Conservation (phyloP, 1,139 yeast species). For the Taphrina wiesneri region DNA sequence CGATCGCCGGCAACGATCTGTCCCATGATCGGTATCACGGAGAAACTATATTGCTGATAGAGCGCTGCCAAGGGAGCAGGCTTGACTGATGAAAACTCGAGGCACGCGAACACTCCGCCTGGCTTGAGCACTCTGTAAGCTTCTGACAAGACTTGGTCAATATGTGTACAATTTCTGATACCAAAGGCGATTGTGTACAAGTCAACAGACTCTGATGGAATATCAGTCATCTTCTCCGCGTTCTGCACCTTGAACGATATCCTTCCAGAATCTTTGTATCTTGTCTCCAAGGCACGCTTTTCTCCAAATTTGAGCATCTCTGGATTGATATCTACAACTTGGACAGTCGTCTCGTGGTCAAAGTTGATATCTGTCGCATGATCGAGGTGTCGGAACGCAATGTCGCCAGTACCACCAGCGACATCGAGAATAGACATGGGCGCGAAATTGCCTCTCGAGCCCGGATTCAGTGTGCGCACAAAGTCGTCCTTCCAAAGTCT, state of each 20-base stretch:
- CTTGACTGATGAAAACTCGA: slow-evolving; percentile 90
- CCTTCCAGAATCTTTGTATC: slow-evolving; percentile 52
- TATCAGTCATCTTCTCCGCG: slow-evolving; percentile 83
- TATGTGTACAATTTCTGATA: slow-evolving; percentile 90
- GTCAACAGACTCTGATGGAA: slow-evolving; percentile 85
- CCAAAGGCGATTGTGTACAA: slow-evolving; percentile 97
- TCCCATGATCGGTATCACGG: slow-evolving; percentile 89
- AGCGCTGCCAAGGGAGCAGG: slow-evolving; percentile 70
- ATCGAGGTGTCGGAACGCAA: slow-evolving; percentile 90
- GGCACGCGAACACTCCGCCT: slow-evolving; percentile 97
- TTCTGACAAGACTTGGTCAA: slow-evolving; percentile 87
- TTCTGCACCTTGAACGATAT: slow-evolving; percentile 83
- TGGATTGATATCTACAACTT: slow-evolving; percentile 89
- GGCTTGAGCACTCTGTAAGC: slow-evolving; percentile 95
- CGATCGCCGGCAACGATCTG: slow-evolving; percentile 92
- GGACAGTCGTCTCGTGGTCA: slow-evolving; percentile 77
- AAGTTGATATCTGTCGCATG: slow-evolving; percentile 80
- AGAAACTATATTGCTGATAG: slow-evolving; percentile 86
- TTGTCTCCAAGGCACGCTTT: slow-evolving; percentile 55
- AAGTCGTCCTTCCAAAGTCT: slow-evolving; percentile 93
- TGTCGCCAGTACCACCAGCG: slow-evolving; percentile 99
- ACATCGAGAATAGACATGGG: slow-evolving; percentile 88
- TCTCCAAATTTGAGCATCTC: slow-evolving; percentile 96
- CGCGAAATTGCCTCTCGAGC: slow-evolving; percentile 50
- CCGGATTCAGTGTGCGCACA: slow-evolving; percentile 85